Evolutionary conservation across 371 early-diverging fungal genomes (phyloP).

Genomic region (Mortierella sp.): DNA sequence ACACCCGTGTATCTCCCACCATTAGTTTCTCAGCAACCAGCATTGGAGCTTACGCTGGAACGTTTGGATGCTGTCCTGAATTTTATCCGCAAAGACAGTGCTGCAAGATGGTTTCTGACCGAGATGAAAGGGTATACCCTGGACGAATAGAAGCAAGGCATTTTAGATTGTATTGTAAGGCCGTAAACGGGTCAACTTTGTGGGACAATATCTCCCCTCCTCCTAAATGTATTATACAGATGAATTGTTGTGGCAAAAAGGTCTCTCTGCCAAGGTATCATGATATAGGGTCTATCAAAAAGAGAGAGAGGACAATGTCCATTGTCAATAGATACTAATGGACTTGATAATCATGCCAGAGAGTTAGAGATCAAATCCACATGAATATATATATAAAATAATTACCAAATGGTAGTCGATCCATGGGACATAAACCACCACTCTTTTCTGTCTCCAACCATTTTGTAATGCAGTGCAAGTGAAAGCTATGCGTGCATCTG

Average conservation of each 20-base stretch:
- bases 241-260: too few relatives aligned
- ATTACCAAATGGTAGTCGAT: slow-evolving; percentile 47
- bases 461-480: slow-evolving; percentile 47
- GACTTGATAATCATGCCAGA: too few relatives aligned
- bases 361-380: background rate
- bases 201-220: too few relatives aligned
- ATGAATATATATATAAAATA: too few relatives aligned
- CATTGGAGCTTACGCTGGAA: slow-evolving; percentile 28
- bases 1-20: slow-evolving; percentile 34
- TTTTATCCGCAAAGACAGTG: slow-evolving; percentile 16
- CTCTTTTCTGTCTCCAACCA: slow-evolving; percentile 46
- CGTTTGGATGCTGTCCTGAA: slow-evolving; percentile 22
- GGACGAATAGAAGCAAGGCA: too few relatives aligned
- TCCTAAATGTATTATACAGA: too few relatives aligned
- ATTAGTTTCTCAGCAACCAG: slow-evolving; percentile 36
- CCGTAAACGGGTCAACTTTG: too few relatives aligned
- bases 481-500: slow-evolving; percentile 43
- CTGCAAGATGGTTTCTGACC: slow-evolving; percentile 39
- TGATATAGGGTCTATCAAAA: background rate
- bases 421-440: slow-evolving; percentile 47
- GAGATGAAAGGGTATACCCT: slow-evolving; percentile 13
- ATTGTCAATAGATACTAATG: too few relatives aligned
- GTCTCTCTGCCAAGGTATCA: background rate
- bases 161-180: too few relatives aligned
- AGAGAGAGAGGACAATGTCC: background rate